Evolutionary conservation across 495 filamentous ascomycete genomes (phyloP).

Genomic region (Talaromyces nanjingensis): DNA sequence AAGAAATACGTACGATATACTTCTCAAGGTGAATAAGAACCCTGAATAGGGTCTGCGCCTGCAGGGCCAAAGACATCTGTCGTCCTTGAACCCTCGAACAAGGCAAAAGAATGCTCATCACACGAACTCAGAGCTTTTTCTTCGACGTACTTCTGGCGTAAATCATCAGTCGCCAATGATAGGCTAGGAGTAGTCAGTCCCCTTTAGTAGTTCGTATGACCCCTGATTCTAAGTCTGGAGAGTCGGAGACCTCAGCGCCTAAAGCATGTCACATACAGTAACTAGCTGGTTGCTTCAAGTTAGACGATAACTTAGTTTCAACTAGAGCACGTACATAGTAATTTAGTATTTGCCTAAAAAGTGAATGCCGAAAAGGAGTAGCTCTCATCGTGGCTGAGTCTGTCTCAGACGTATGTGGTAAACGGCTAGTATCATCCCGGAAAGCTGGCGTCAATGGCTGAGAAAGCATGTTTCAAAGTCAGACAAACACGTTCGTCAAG

Average conservation of each 20-base stretch:
- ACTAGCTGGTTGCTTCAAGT: too few relatives aligned
- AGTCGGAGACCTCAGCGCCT: not conserved
- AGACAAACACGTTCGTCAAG: not conserved
- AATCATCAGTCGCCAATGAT: not conserved
- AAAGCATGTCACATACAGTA: not conserved
- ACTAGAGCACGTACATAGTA: not conserved
- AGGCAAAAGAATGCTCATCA: not conserved
- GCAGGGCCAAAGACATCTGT: not conserved
- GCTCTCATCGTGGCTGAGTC: not conserved
- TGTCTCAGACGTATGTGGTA: not conserved
- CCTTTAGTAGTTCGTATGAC: not conserved
- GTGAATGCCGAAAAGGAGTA: not conserved
- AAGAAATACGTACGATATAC: too few relatives aligned
- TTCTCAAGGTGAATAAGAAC: too few relatives aligned
- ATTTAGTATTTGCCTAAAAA: not conserved
- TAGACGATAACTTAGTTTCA: not conserved
- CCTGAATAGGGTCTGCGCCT: not conserved
- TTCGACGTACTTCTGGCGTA: not conserved
- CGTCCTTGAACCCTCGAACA: not conserved
- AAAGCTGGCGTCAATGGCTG: not conserved
- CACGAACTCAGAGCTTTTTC: not conserved
- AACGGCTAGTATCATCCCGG: not conserved
- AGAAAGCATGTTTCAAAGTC: not conserved
- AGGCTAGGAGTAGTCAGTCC: not conserved
- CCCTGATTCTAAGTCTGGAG: not conserved